Percentiles rank a stretch among this genome's conserved stretches.
These are phyloP conservation scores for Diaporthe citrichinensis DNA, from an alignment of 2,329 filamentous ascomycete genomes.

Conservation along the genomic window DNA sequence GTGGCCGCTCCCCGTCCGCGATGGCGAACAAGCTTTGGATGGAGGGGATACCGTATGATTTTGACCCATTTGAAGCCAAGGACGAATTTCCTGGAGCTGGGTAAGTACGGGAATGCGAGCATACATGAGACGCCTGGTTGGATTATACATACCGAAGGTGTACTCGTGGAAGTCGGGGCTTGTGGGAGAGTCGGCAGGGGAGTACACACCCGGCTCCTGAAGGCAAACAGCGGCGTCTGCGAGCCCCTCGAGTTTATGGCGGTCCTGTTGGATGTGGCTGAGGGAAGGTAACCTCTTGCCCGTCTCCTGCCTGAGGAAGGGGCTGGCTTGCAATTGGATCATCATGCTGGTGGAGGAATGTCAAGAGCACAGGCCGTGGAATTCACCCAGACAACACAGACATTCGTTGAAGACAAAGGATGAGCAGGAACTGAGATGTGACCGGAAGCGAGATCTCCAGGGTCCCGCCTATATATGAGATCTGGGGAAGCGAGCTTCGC, in stretches of 20 bases:
- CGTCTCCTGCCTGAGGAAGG: not conserved
- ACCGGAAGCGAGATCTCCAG: slow-evolving; percentile 36
- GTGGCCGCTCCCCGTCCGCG: slow-evolving; percentile 18
- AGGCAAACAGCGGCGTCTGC: slow-evolving; percentile 34
- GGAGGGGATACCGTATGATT: slow-evolving; percentile 25
- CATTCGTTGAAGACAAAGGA: slow-evolving; percentile 23
- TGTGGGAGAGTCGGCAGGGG: slow-evolving; percentile 14
- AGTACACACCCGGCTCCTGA: slow-evolving; percentile 23
- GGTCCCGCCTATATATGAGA: slow-evolving; percentile 32
- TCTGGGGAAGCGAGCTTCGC: slow-evolving; percentile 34
- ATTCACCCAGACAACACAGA: slow-evolving; percentile 24
- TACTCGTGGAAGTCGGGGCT: slow-evolving; percentile 6
- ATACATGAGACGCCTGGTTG: not conserved
- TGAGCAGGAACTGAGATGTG: slow-evolving; percentile 27
- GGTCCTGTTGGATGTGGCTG: slow-evolving; percentile 16
- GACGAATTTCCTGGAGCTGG: not conserved
- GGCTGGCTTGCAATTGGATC: slow-evolving; percentile 27
- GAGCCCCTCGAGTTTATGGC: slow-evolving; percentile 18
- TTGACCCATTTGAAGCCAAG: not conserved
- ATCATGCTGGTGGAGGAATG: slow-evolving; percentile 19
- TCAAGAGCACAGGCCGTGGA: slow-evolving; percentile 12
- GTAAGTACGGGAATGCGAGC: not conserved
- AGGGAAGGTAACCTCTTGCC: slow-evolving; percentile 27
- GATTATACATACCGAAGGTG: slow-evolving; percentile 11
- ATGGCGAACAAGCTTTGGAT: slow-evolving; percentile 33